Evolutionary conservation across 1,284 basidiomycete species (phyloP).

Genomic region (Ustilago trichophora): DNA sequence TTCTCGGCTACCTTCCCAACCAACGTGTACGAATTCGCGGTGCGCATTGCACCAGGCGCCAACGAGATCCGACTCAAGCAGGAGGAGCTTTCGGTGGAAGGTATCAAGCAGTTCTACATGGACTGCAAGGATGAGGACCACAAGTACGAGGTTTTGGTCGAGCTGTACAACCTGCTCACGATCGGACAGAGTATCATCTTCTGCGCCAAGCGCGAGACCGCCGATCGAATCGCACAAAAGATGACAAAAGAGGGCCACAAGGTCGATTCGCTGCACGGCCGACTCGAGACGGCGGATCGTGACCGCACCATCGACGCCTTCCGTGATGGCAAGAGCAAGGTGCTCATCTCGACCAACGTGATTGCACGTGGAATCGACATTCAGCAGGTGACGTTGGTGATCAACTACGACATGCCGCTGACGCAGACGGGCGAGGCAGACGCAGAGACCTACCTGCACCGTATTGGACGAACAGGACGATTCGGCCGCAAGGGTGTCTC

Average conservation of each 20-base stretch:
- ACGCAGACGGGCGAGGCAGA: slow-evolving; percentile 75
- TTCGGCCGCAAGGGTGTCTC: slow-evolving; percentile 65
- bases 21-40: slow-evolving; percentile 86
- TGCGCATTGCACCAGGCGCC: slow-evolving; percentile 88
- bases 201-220: slow-evolving; percentile 80
- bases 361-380: slow-evolving; percentile 99
- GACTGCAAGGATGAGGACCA: slow-evolving; percentile 80
- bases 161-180: slow-evolving; percentile 87
- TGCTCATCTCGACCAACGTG: slow-evolving; percentile 98
- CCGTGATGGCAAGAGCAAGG: slow-evolving; percentile 94
- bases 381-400: slow-evolving; percentile 83
- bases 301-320: slow-evolving; percentile 94
- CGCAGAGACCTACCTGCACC: slow-evolving; percentile 96
- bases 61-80: slow-evolving; percentile 96
- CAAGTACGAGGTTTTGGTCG: slow-evolving; percentile 95
- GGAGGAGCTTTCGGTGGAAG: slow-evolving; percentile 92
- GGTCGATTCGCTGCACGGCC: slow-evolving; percentile 93
- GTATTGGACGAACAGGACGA: slow-evolving; percentile 76
- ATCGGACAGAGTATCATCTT: slow-evolving; percentile 98
- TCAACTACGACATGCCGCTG: slow-evolving; percentile 92
- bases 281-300: slow-evolving; percentile 86
- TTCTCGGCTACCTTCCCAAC: slow-evolving; percentile 99
- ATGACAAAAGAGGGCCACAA: slow-evolving; percentile 95
- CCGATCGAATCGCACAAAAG: slow-evolving; percentile 87
- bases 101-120: slow-evolving; percentile 98